Percentiles rank a stretch among this genome's conserved stretches.
Conservation (phyloP, 306 rosid species). For the Quercus engelmannii region DNA sequence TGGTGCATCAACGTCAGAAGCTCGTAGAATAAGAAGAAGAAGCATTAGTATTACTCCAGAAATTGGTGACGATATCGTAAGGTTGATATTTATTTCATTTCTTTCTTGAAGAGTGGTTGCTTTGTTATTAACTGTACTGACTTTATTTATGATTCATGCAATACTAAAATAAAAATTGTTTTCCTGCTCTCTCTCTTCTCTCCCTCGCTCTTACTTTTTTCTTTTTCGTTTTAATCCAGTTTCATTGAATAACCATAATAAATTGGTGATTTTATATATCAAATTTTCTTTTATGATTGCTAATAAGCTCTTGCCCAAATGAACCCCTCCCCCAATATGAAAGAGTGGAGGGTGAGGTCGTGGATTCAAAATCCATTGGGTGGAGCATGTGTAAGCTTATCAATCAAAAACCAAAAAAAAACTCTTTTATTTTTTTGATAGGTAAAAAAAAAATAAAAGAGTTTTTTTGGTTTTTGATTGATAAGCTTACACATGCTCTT, state of each 20-base stretch:
- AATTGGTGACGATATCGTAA: slow-evolving; percentile 98
- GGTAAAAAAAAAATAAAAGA: too few species aligned
- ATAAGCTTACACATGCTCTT: too few species aligned
- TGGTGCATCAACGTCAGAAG: slow-evolving; percentile 73
- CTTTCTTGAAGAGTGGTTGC: slow-evolving; percentile 14
- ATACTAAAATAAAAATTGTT: neutral
- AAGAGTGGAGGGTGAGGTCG: too few species aligned
- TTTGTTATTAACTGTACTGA: slow-evolving; percentile 15
- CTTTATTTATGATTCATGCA: slow-evolving; percentile 6
- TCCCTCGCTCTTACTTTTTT: neutral
- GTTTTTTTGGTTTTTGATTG: too few species aligned
- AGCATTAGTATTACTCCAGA: slow-evolving; percentile 98
- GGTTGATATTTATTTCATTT: slow-evolving; percentile 53
- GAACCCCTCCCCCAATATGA: too few species aligned
- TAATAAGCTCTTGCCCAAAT: too few species aligned
- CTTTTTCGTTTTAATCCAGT: neutral
- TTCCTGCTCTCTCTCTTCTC: neutral
- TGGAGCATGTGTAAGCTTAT: too few species aligned
- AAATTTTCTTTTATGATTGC: neutral
- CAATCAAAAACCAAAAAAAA: too few species aligned
- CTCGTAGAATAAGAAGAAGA: slow-evolving; percentile 88
- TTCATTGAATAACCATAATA: neutral
- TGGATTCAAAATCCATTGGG: too few species aligned
- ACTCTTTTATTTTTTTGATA: too few species aligned
- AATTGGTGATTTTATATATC: neutral